These are phyloP conservation scores for Zasmidium cellare DNA, from an alignment of 2,329 filamentous ascomycete genomes.

Conservation along the genomic window DNA sequence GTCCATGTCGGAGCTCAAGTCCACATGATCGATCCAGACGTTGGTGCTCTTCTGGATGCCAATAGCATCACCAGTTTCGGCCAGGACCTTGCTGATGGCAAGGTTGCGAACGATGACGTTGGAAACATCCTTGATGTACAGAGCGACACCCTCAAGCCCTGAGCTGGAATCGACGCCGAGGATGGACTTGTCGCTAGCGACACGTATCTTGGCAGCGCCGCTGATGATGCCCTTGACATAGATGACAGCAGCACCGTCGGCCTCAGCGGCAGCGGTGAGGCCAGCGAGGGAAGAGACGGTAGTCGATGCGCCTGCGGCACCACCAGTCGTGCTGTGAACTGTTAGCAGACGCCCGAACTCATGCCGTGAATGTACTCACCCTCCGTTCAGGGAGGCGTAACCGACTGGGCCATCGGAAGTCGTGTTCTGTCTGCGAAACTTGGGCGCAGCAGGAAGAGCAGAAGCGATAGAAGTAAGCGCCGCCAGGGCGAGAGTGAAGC, in stretches of 20 bases:
- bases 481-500: slow-evolving; percentile 26
- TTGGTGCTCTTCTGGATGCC: slow-evolving; percentile 50
- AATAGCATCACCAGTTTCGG: slow-evolving; percentile 53
- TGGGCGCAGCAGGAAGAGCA: slow-evolving; percentile 18
- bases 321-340: slow-evolving; percentile 43
- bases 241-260: slow-evolving; percentile 42
- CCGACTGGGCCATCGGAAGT: slow-evolving; percentile 20
- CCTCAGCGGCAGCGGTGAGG: slow-evolving; percentile 39
- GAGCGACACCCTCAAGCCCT: slow-evolving; percentile 47
- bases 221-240: slow-evolving; percentile 44
- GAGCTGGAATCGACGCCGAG: slow-evolving; percentile 48
- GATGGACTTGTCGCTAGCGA: slow-evolving; percentile 53
- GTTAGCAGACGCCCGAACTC: not conserved
- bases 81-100: slow-evolving; percentile 51
- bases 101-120: slow-evolving; percentile 62
- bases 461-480: slow-evolving; percentile 24
- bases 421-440: slow-evolving; percentile 6
- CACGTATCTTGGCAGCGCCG: slow-evolving; percentile 22
- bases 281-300: slow-evolving; percentile 49
- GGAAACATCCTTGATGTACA: slow-evolving; percentile 48
- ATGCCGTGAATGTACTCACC: slow-evolving; percentile 9
- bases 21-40: slow-evolving; percentile 68
- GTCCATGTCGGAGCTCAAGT: slow-evolving; percentile 60
- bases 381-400: slow-evolving; percentile 31
- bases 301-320: slow-evolving; percentile 45